These are phyloP conservation scores for Silybum marianum DNA, from an alignment of 129 eudicot genomes.

Conservation along the genomic window DNA sequence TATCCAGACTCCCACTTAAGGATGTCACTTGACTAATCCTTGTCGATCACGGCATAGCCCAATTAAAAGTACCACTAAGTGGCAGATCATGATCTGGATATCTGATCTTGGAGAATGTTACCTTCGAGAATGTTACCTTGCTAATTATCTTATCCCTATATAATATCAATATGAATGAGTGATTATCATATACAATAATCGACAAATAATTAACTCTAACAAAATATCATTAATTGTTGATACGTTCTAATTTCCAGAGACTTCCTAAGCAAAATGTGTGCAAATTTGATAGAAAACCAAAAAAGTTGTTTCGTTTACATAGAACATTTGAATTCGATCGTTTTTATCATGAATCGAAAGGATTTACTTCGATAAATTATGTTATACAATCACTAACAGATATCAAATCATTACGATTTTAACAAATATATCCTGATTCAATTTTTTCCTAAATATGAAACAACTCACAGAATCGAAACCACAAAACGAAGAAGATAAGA, in stretches of 20 bases:
- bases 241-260: not conserved
- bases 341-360: not conserved
- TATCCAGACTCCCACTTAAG: too few species aligned
- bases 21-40: too few species aligned
- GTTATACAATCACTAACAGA: conserved; percentile 5
- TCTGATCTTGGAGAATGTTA: too few species aligned
- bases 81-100: too few species aligned
- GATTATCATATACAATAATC: not conserved
- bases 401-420: not conserved
- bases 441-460: not conserved
- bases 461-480: not conserved
- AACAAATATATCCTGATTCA: not conserved
- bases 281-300: not conserved
- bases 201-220: not conserved
- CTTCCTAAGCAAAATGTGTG: not conserved
- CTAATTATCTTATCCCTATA: too few species aligned
- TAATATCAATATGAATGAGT: too few species aligned
- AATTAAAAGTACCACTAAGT: too few species aligned
- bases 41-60: too few species aligned
- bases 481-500: not conserved
- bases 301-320: not conserved
- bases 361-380: not conserved
- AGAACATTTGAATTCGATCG: not conserved
- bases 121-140: too few species aligned
- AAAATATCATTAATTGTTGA: too few species aligned